Conservation (phyloP, 306 rosid genomes). For the Lathyrus sativus region DNA sequence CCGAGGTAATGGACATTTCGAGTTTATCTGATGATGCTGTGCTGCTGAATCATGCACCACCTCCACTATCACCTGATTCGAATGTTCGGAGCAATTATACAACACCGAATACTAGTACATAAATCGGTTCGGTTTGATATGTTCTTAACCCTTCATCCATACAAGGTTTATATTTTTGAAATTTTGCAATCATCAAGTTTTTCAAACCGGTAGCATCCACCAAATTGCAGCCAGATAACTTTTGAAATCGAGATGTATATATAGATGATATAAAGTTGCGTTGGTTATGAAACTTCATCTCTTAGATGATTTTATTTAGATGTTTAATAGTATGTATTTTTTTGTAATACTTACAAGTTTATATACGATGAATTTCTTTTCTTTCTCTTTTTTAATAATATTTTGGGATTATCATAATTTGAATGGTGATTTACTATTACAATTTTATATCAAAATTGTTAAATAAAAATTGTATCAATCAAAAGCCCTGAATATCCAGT, state of each 20-base stretch:
- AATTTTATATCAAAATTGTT: not conserved
- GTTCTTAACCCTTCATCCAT: not conserved
- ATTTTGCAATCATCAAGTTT: not conserved
- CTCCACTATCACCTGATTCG: conserved; percentile 60
- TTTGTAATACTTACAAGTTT: conserved; percentile 14
- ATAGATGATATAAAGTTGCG: conserved; percentile 31
- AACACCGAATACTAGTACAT: conserved; percentile 58
- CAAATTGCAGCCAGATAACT: conserved; percentile 7
- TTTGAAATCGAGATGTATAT: conserved; percentile 45
- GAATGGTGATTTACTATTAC: not conserved
- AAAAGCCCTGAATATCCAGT: too few species aligned
- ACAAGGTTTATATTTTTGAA: not conserved
- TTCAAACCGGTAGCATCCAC: conserved; percentile 4
- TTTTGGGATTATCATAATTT: not conserved
- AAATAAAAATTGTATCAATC: too few species aligned
- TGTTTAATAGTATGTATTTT: not conserved
- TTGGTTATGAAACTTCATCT: conserved; percentile 31
- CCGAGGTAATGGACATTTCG: conserved; percentile 54
- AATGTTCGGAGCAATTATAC: conserved; percentile 46
- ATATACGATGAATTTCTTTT: not conserved
- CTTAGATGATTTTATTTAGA: conserved; percentile 3
- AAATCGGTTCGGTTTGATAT: conserved; percentile 17
- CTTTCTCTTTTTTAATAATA: not conserved
- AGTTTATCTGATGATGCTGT: conserved; percentile 48
- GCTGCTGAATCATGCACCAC: conserved; percentile 50